Base-by-base conservation (phyloP, 1,139 yeast genomes). In the Sugiyamaella neomexicana region DNA sequence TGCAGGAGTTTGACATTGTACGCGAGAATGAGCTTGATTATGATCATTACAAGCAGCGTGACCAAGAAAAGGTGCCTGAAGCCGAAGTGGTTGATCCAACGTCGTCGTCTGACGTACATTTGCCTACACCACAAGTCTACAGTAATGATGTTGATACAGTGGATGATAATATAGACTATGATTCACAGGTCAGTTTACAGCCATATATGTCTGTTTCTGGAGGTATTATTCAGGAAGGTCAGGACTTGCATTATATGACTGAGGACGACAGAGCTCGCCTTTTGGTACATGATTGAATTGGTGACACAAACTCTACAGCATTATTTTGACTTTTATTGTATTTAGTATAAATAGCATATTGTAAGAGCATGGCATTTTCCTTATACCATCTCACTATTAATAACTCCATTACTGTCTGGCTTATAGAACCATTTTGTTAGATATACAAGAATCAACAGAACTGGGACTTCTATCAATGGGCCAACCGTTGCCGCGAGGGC, bases 401-500 rank as follows among this genome's bases (percentile, higher is more conserved):
- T 40, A 23, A 6, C 17, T 15, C 43, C 31, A 40, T 20, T 40
- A 6, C 20, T 41, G 10, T 41, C 44, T 23, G 44, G 44, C 31
- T 41, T 41, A 41, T 41, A 41, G 38, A 43, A 15, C 25, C 46
- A 37, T 17, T 37, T 37, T 8, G 44, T 27, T 12, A 77, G 72
- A 59, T 76, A 71, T 10, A 80, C 74, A 37, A 81, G 64, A 0
- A 70, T 52, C 54, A 81, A 65, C 47, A 81, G 67, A 2, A 81
- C 75, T 1, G 85, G 85, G 5, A 80, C 81, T 61, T 81, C 85
- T 27, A 80, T 65, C 40, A 81, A 69, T 1, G 86, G 85, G 0
- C 85, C 86, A 64, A 80, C 79, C 0, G 84, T 80, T 1, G 85
- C 80, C 2, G 86, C 85, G 48, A 81, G 73, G 1, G 85, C 80